Evolutionary conservation across 2,329 filamentous ascomycete genomes (phyloP), one percentile per base, ranked within the genome.

Genomic region (Acephala macrosclerotiorum): DNA sequence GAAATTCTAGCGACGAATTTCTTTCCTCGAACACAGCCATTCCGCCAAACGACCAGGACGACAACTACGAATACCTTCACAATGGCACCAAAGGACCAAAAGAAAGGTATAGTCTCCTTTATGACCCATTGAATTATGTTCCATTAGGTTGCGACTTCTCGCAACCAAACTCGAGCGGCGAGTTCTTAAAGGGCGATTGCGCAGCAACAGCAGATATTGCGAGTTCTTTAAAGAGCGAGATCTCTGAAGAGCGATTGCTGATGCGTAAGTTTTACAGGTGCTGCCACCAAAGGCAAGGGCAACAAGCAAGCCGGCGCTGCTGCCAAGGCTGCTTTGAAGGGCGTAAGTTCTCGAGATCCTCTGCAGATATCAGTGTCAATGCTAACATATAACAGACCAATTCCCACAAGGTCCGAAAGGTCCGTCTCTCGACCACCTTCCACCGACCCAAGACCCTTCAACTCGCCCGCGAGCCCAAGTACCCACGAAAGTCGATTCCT

Each of bases 361-460:
- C 76, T 78, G 77, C 77, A 80, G 77, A 77, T 79, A 79, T 83
- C 79, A 81, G 79, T 80, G 42, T 45, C 22, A 66, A 58, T 66
- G 69, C 76, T 74, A 74, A 70, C 73, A 51, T 47, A 25, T 5
- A 61, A 77, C 81, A 90, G 88, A 84, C 85, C 77, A 85, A 90
- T 81, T 85, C 89, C 81, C 89, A 96, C 85, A 97, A 97, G 89
- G 89, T 91, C 84, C 89, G 89, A 85, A 97, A 97, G 89, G 89
- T 96, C 83, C 91, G 95, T 81, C 88, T 89, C 80, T 94, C 89
- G 81, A 97, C 95, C 77, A 94, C 91, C 81, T 99, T 98, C 92
- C 95, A 97, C 90, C 90, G 89, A 78, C 96, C 96, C 79, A 98
- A 98, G 91, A 98, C 94, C 75, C 92, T 97, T 79, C 85, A 91